A percentile compares a stretch with the other conserved stretches of the same genome.
Conservation (phyloP, 176 grass and related monocot species). For the Musa troglodytarum region DNA sequence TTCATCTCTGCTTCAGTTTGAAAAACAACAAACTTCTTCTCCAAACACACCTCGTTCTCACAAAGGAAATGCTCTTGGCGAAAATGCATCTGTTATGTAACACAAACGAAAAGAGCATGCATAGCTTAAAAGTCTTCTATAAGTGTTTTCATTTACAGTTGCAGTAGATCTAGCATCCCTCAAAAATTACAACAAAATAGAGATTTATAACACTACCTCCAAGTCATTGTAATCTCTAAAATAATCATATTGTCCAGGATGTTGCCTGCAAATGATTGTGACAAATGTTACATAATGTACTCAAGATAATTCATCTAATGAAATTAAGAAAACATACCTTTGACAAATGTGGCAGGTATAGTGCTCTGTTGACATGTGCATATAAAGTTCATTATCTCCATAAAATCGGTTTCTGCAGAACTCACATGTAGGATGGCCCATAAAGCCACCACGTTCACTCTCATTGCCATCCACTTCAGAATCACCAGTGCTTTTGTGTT, state of each 20-base stretch:
- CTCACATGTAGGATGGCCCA: conserved; percentile 73
- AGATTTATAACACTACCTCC: conserved; percentile 46
- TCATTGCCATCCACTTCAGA: conserved; percentile 97
- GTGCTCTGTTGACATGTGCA: conserved; percentile 74
- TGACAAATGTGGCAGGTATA: conserved; percentile 84
- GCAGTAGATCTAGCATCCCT: not conserved
- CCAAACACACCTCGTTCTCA: conserved; percentile 75
- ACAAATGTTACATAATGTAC: not conserved
- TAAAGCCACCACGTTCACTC: conserved; percentile 77
- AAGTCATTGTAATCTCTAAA: conserved; percentile 78
- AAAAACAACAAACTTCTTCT: conserved; percentile 89
- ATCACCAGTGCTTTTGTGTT: conserved; percentile 75
- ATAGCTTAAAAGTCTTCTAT: not conserved
- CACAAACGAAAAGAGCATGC: not conserved
- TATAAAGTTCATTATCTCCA: conserved; percentile 95
- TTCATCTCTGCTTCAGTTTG: conserved; percentile 71
- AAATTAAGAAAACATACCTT: conserved; percentile 36
- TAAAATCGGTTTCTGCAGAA: conserved; percentile 83
- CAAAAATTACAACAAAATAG: conserved; percentile 1
- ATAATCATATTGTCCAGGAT: conserved; percentile 80
- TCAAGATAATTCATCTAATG: not conserved
- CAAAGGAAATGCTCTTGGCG: conserved; percentile 92
- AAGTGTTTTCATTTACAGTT: not conserved
- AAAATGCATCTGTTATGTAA: conserved; percentile 62
- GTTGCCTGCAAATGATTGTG: conserved; percentile 39